These are phyloP conservation scores for Tulasnella sp. DNA, from an alignment of 768 basidiomycete genomes.

Conservation along the genomic window DNA sequence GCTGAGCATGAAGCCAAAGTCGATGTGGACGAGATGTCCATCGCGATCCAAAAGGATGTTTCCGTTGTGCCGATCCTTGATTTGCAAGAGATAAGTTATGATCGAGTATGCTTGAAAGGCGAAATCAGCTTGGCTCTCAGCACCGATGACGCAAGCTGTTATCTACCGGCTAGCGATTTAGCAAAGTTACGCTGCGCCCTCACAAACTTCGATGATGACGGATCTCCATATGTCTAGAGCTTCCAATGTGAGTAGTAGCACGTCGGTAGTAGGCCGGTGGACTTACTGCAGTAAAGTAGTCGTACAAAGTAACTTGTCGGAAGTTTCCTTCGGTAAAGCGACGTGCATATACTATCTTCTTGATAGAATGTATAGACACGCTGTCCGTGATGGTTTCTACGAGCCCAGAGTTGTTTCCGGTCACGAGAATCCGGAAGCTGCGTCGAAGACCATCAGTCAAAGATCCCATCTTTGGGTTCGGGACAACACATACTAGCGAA, in stretches of 20 bases:
- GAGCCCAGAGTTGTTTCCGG: constrained; percentile 83
- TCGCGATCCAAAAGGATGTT: constrained; percentile 95
- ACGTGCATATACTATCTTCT: constrained; percentile 95
- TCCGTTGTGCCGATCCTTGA: constrained; percentile 98
- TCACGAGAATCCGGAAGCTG: constrained; percentile 94
- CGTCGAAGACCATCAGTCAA: neutral
- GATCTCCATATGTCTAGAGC: constrained; percentile 69
- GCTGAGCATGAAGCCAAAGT: constrained; percentile 96
- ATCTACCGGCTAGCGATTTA: constrained; percentile 73
- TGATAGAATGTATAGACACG: constrained; percentile 97
- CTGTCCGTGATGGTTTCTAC: constrained; percentile 98
- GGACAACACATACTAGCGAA: neutral
- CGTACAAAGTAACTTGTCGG: constrained; percentile 80
- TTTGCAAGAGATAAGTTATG: constrained; percentile 91
- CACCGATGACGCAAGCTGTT: neutral
- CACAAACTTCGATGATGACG: constrained; percentile 64
- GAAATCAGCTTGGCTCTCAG: neutral
- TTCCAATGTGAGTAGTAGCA: neutral
- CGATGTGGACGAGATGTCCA: constrained; percentile 57
- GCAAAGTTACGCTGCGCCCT: constrained; percentile 93
- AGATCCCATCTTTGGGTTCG: neutral
- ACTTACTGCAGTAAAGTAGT: constrained; percentile 83
- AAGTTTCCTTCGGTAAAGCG: constrained; percentile 70
- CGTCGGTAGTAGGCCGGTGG: neutral
- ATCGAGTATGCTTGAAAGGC: constrained; percentile 69